These are phyloP conservation scores for Didymella lethalis DNA, from an alignment of 2,329 filamentous ascomycete genomes.

Conservation along the genomic window DNA sequence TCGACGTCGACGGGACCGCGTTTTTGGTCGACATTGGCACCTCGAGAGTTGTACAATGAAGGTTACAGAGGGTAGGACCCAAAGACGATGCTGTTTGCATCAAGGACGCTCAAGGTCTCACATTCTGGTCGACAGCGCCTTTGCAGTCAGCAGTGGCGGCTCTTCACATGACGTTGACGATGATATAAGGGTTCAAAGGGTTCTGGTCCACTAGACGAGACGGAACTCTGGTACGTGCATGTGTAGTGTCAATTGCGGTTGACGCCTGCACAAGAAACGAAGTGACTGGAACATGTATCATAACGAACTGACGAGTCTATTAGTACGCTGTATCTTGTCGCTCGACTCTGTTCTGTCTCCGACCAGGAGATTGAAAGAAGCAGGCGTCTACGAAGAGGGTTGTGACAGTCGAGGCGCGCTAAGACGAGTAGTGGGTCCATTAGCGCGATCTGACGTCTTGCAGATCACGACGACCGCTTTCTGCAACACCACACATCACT, in stretches of 20 bases:
- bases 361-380: background rate
- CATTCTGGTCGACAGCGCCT: background rate
- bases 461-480: background rate
- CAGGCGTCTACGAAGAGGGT: background rate
- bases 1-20: background rate
- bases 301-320: no score
- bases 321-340: background rate
- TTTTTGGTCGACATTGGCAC: background rate
- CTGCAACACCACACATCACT: background rate
- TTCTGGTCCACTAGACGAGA: slow-evolving; percentile 10
- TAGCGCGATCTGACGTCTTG: background rate
- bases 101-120: background rate
- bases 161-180: slow-evolving; percentile 18
- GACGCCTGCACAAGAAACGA: background rate
- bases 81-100: background rate
- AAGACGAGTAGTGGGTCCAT: background rate
- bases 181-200: slow-evolving; percentile 10
- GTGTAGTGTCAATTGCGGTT: background rate
- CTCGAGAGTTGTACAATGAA: background rate
- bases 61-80: background rate
- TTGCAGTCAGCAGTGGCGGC: background rate
- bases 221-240: slow-evolving; percentile 6
- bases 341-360: background rate
- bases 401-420: background rate
- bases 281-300: background rate